Base-by-base conservation (phyloP, 805 yeast species). In the Teunomyces cretensis region DNA sequence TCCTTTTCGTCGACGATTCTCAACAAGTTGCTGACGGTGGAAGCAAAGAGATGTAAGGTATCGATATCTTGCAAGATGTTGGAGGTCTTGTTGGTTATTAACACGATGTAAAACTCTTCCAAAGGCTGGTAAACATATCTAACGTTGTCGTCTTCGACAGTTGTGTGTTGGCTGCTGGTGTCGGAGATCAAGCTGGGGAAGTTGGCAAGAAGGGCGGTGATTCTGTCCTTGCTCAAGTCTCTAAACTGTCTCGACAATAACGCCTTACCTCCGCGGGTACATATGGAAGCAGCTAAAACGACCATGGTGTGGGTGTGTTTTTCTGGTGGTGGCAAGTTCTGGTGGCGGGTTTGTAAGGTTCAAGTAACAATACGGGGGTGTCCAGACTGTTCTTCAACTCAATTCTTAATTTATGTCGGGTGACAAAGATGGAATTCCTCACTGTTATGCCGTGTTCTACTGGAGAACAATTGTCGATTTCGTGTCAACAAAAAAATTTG, bases 91-190 rank as follows among this genome's bases (percentile, higher is more conserved):
- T 90, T 92, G 46, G 98, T 92, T 62, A 94, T 84, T 56, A 94
- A 72, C 35, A 95, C 91, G 59, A 94, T 84, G 66, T 88, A 92
- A 46, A 88, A 82, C 54, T 90, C 97, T 63, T 94, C 99, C 62
- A 94, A 78, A 39, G 99, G 97, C 67, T 90, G 97, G 68, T 89
- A 94, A 42, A 94, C 94, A 62, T 88, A 94, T 65, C 99, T 83
- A 32, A 88, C 94, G 54, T 82, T 81, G 42, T 86, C 96, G 61
- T 88, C 96, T 66, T 94, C 99, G 27, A 89, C 94, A 9, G 95
- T 86, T 40, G 98, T 92, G 65, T 91, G 96, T 69, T 90, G 96
- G 35, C 84, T 78, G 41, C 79, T 75, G 17, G 81, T 77, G 44
- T 82, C 81, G 38, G 86, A 75, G 43, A 91, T 79, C 53, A 94